Evolutionary conservation across 352 stramenopile genomes (phyloP).

Genomic region (Phytophthora hibernalis): DNA sequence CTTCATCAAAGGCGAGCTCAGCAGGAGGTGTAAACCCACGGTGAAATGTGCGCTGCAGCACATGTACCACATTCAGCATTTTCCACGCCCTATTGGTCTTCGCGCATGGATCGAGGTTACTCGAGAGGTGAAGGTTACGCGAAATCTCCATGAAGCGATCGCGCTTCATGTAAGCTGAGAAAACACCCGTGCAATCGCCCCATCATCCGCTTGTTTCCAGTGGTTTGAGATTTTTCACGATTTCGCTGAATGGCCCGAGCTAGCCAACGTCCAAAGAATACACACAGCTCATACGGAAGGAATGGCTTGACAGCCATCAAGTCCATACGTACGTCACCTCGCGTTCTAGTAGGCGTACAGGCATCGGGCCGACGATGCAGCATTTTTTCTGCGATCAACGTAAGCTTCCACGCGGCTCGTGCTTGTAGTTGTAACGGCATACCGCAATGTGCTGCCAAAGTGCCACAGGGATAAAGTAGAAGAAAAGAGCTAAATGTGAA

Average conservation of each 20-base stretch:
- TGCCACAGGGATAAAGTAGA: too few species aligned
- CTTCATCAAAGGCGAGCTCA: slow-evolving; percentile 3
- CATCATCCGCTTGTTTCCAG: too few species aligned
- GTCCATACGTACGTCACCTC: neutral
- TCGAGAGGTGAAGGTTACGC: too few species aligned
- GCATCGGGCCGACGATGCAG: neutral
- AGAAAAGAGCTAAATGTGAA: too few species aligned
- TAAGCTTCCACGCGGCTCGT: slow-evolving; percentile 5
- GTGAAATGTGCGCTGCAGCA: neutral
- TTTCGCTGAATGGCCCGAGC: too few species aligned
- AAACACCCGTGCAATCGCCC: too few species aligned
- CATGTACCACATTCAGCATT: neutral
- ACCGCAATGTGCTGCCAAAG: slow-evolving; percentile 14
- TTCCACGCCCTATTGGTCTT: slow-evolving; percentile 4
- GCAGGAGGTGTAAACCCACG: neutral
- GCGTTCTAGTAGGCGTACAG: neutral
- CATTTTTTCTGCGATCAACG: neutral
- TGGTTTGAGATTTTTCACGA: too few species aligned
- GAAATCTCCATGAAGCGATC: too few species aligned
- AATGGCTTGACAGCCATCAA: too few species aligned
- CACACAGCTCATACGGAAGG: too few species aligned
- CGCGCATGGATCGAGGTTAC: neutral
- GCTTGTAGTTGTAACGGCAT: slow-evolving; percentile 10
- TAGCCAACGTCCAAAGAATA: too few species aligned
- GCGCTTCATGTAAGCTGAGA: too few species aligned